A percentile compares a stretch with the other conserved stretches of the same genome.
These are phyloP conservation scores for Elsinoe necatrix DNA, from an alignment of 2,329 filamentous ascomycete genomes.

Conservation along the genomic window DNA sequence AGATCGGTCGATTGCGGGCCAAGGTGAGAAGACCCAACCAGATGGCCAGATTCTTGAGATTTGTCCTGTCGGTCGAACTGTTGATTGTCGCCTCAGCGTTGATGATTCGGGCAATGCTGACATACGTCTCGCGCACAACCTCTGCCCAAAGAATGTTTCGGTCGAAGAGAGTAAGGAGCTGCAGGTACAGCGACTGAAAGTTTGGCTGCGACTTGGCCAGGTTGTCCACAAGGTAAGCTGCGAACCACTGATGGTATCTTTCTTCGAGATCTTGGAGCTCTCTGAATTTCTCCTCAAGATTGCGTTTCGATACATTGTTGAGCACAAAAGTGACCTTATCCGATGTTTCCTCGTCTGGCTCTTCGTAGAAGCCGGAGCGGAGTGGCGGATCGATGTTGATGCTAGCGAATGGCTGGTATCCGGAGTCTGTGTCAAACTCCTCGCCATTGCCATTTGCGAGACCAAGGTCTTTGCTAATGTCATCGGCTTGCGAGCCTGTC, in stretches of 20 bases:
- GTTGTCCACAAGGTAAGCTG: conserved; percentile 86
- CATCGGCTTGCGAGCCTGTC: conserved; percentile 38
- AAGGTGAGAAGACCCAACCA: conserved; percentile 93
- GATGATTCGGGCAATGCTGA: conserved; percentile 74
- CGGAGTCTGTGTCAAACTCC: conserved; percentile 53
- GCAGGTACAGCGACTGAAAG: conserved; percentile 86
- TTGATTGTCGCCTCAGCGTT: conserved; percentile 84
- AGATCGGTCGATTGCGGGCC: conserved; percentile 88
- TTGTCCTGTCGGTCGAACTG: conserved; percentile 72
- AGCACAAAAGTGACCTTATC: conserved; percentile 92
- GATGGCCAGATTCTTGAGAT: conserved; percentile 84
- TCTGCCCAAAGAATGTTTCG: conserved; percentile 74
- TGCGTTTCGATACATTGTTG: conserved; percentile 91
- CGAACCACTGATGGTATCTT: conserved; percentile 92
- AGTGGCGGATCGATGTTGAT: conserved; percentile 66
- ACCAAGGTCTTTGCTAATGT: conserved; percentile 9
- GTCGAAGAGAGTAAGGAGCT: conserved; percentile 75
- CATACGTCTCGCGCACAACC: conserved; percentile 86
- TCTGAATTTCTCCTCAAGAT: conserved; percentile 72
- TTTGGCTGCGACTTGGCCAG: conserved; percentile 96
- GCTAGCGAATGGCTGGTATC: conserved; percentile 64
- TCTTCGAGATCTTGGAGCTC: conserved; percentile 73
- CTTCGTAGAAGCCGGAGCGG: conserved; percentile 59
- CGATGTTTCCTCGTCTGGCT: conserved; percentile 75
- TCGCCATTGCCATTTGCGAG: conserved; percentile 65